phyloP scores from a whole-genome alignment of 331 rosid genomes.

The Spiraea crenata region DNA sequence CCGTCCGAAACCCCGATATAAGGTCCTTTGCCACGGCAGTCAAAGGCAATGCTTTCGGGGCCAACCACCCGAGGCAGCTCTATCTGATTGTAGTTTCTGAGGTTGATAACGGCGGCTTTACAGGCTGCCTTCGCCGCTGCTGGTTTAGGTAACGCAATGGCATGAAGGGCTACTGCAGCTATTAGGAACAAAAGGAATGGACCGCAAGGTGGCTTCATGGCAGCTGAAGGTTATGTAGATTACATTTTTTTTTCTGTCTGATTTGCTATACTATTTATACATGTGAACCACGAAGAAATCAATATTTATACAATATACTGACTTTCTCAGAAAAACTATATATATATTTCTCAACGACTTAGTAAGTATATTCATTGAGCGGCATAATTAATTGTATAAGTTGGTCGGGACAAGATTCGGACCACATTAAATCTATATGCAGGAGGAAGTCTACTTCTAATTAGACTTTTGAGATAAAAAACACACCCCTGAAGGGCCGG shows the following conservation, averaged over 20 bases:
- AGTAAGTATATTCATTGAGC: too few relatives aligned
- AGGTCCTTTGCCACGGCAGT: slow-evolving; percentile 61
- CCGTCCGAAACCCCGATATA: slow-evolving; percentile 61
- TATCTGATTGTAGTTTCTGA: slow-evolving; percentile 22
- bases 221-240: not conserved
- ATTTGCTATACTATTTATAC: not conserved
- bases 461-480: too few relatives aligned
- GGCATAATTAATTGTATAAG: too few relatives aligned
- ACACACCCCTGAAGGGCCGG: too few relatives aligned
- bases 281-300: too few relatives aligned
- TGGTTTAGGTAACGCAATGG: not conserved
- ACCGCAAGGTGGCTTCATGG: slow-evolving; percentile 7
- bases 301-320: too few relatives aligned
- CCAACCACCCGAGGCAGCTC: slow-evolving; percentile 39
- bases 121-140: not conserved
- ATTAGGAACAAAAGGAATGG: not conserved
- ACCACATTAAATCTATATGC: too few relatives aligned
- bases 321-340: too few relatives aligned
- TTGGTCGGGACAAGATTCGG: too few relatives aligned
- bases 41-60: slow-evolving; percentile 62
- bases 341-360: too few relatives aligned
- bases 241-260: not conserved
- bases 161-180: not conserved
- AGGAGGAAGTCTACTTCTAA: too few relatives aligned
- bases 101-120: slow-evolving; percentile 14